phyloP scores from a whole-genome alignment of 1,284 basidiomycete species.

The Coniferiporia sulphurascens region DNA sequence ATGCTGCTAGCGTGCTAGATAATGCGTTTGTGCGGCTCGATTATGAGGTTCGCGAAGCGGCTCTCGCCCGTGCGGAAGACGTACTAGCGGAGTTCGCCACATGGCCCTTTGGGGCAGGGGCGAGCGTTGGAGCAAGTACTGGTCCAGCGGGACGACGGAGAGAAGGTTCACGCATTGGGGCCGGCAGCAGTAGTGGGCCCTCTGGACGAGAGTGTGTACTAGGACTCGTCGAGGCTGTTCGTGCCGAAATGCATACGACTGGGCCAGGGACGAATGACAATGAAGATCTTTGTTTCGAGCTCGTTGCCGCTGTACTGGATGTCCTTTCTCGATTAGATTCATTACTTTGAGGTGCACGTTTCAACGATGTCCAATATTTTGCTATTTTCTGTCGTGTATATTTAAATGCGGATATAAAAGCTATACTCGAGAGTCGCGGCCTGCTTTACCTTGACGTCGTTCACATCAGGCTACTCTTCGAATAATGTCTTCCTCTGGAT shows the following conservation, averaged over 20 bases:
- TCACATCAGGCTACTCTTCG: too few species aligned
- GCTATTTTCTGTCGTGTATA: background rate
- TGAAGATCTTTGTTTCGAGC: slow-evolving; percentile 82
- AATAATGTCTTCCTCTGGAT: too few species aligned
- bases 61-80: slow-evolving; percentile 89
- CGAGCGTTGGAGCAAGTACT: slow-evolving; percentile 27
- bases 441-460: too few species aligned
- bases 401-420: background rate
- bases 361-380: background rate
- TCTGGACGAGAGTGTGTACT: slow-evolving; percentile 58
- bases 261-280: slow-evolving; percentile 38
- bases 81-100: slow-evolving; percentile 83
- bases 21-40: slow-evolving; percentile 84
- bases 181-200: slow-evolving; percentile 37
- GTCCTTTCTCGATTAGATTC: slow-evolving; percentile 88
- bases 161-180: slow-evolving; percentile 47
- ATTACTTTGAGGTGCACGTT: slow-evolving; percentile 41
- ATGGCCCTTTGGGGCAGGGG: slow-evolving; percentile 70
- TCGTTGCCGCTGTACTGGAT: slow-evolving; percentile 86
- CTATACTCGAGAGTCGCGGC: too few species aligned
- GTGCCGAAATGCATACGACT: slow-evolving; percentile 52
- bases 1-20: slow-evolving; percentile 92
- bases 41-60: slow-evolving; percentile 88
- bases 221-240: slow-evolving; percentile 76
- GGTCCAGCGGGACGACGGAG: slow-evolving; percentile 31